Base-by-base conservation (phyloP, 805 yeast species). In the Myxozyma melibiosi region DNA sequence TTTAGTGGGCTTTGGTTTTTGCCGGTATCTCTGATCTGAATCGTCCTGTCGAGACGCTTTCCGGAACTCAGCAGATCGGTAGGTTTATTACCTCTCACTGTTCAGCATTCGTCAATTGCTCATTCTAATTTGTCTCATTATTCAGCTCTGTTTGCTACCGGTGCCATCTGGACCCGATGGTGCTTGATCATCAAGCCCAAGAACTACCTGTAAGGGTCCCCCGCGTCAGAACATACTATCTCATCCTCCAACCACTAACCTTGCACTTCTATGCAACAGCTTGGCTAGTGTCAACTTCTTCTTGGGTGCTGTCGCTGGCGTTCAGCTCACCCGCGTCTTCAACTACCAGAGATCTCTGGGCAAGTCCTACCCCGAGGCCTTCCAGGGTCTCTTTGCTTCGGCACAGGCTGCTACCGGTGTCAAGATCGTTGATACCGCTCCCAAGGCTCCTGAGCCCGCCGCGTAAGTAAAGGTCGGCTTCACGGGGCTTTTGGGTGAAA, bases 161-260 rank as follows among this genome's bases (percentile, higher is more conserved):
- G 97, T 53, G 83, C 83, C 52, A 90, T 92, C 67, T 92, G 99
- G 99, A 92, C 99, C 34, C 84, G 99, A 73, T 92, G 98, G 98
- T 90, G 97, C 14, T 82, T 91, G 74, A 94, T 91, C 63, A 92
- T 92, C 70, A 83, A 77, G 64, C 99, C 99, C 40, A 85, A 86
- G 75, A 92, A 92, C 74, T 79, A 80, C 66, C 76, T 94, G 60
- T 57, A 49, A 14, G 62, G n/a, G n/a, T n/a, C n/a, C n/a, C n/a
- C n/a, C n/a, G n/a, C n/a, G n/a, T n/a, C n/a, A n/a, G n/a, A n/a
- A n/a, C n/a, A n/a, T n/a, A n/a, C n/a, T n/a, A 27, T 35, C 16
- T 27, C 30, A 13, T 4, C 8, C 3, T 16, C 25, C 20, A 42
- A n/a, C 22, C 27, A 1, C 31, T 35, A 34, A 28, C 39, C n/a